Conservation (phyloP, 768 basidiomycete genomes). For the Vishniacozyma victoriae region DNA sequence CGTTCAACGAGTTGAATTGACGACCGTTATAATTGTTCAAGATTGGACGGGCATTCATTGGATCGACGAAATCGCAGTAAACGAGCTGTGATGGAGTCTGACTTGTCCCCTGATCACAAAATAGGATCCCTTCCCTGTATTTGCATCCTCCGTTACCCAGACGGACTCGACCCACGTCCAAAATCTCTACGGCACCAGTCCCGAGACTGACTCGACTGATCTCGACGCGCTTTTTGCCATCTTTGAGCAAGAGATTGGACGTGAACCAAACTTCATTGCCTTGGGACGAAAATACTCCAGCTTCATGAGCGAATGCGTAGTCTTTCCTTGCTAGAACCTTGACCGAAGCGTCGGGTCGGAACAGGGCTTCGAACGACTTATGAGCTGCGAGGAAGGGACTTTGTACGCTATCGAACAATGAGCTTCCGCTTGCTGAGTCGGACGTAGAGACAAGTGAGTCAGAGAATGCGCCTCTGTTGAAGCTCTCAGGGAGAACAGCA, state of each 20-base stretch:
- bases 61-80: slow-evolving; percentile 8
- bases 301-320: slow-evolving; percentile 18
- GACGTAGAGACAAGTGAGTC: not conserved
- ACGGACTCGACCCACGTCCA: not conserved
- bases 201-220: slow-evolving; percentile 4
- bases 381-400: slow-evolving; percentile 7
- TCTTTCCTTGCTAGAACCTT: not conserved
- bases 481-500: not conserved
- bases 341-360: slow-evolving; percentile 2
- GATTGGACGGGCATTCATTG: not conserved
- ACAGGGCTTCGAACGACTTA: slow-evolving; percentile 4
- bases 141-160: slow-evolving; percentile 17
- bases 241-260: slow-evolving; percentile 4
- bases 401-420: not conserved
- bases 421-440: no score
- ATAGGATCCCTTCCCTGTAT: slow-evolving; percentile 8
- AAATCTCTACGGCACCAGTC: not conserved
- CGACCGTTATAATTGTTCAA: slow-evolving; percentile 23
- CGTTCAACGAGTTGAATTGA: slow-evolving; percentile 28
- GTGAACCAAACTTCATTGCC: slow-evolving; percentile 19
- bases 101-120: slow-evolving; percentile 22
- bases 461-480: not conserved
- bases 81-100: slow-evolving; percentile 11
- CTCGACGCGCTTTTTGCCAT: not conserved
- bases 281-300: slow-evolving; percentile 7